Conservation (phyloP, 768 basidiomycete species). For the Cubamyces sp. region DNA sequence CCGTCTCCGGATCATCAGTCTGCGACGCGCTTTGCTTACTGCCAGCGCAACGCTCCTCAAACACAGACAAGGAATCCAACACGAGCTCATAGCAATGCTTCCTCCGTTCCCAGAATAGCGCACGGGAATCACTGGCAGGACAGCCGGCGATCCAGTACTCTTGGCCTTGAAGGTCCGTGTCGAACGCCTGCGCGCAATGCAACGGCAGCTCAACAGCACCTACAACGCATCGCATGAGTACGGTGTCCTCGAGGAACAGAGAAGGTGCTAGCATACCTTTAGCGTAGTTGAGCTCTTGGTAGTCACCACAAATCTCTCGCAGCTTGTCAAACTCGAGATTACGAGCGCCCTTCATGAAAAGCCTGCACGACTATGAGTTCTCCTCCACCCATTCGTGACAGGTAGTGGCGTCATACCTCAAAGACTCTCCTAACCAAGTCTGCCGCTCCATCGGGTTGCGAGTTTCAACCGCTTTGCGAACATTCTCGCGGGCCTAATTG, state of each 20-base stretch:
- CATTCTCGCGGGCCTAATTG: conserved; percentile 85
- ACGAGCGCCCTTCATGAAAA: conserved; percentile 88
- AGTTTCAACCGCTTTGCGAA: conserved; percentile 87
- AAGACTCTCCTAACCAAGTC: conserved; percentile 82
- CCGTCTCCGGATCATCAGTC: conserved; percentile 59
- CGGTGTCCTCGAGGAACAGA: not conserved
- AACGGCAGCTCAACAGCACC: conserved; percentile 88
- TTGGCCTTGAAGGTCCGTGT: conserved; percentile 73
- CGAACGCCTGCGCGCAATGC: conserved; percentile 77
- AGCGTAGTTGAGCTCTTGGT: conserved; percentile 81
- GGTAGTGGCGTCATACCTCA: conserved; percentile 58
- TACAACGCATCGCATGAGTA: conserved; percentile 31
- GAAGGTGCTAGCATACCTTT: conserved; percentile 54
- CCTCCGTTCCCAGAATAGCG: conserved; percentile 61
- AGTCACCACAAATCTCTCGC: conserved; percentile 86
- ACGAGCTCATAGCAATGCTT: conserved; percentile 81
- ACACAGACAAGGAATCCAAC: conserved; percentile 77
- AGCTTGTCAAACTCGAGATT: conserved; percentile 85
- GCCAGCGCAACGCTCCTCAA: conserved; percentile 60
- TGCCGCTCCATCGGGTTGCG: conserved; percentile 73
- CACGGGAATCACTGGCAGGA: conserved; percentile 54
- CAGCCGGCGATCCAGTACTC: conserved; percentile 76
- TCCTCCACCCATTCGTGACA: not conserved
- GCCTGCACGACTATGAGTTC: conserved; percentile 43
- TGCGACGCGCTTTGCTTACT: conserved; percentile 40